These are phyloP conservation scores for Skeletonema costatum DNA, from an alignment of 108 stramenopile species.

Conservation along the genomic window DNA sequence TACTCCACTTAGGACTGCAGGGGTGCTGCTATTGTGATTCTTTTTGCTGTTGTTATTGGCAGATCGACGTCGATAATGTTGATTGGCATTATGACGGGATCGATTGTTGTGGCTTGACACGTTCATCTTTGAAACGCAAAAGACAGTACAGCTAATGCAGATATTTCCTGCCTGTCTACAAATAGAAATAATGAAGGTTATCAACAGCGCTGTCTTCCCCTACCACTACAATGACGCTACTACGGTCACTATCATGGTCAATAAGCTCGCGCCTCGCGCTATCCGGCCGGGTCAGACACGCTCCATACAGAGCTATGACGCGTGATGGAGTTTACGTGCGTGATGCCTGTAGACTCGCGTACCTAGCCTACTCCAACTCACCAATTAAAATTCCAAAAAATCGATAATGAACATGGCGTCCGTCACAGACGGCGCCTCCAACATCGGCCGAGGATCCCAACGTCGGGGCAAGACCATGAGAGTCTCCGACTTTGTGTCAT, in stretches of 20 bases:
- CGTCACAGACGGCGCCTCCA: neutral
- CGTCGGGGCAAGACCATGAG: slow-evolving; percentile 14
- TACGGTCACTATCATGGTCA: too few relatives aligned
- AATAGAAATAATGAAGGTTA: too few relatives aligned
- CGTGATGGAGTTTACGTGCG: too few relatives aligned
- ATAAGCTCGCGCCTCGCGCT: too few relatives aligned
- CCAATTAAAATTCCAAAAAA: too few relatives aligned
- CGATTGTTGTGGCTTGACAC: neutral
- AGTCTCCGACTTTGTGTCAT: slow-evolving; percentile 23
- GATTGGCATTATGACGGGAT: neutral
- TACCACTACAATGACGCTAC: too few relatives aligned
- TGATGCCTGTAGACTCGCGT: too few relatives aligned
- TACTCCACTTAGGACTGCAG: slow-evolving; percentile 10
- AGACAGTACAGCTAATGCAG: neutral
- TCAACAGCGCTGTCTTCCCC: too few relatives aligned
- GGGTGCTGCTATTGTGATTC: neutral
- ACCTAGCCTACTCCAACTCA: too few relatives aligned
- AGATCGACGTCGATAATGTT: neutral
- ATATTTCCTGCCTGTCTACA: neutral
- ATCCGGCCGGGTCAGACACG: too few relatives aligned
- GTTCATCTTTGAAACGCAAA: neutral
- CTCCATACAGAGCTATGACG: too few relatives aligned
- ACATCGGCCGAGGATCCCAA: neutral
- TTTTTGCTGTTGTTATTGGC: neutral
- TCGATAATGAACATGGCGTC: neutral